A percentile compares a stretch with the other conserved stretches of the same genome.
Conservation (phyloP, 768 basidiomycete species). For the Podaxis mareebaensis region DNA sequence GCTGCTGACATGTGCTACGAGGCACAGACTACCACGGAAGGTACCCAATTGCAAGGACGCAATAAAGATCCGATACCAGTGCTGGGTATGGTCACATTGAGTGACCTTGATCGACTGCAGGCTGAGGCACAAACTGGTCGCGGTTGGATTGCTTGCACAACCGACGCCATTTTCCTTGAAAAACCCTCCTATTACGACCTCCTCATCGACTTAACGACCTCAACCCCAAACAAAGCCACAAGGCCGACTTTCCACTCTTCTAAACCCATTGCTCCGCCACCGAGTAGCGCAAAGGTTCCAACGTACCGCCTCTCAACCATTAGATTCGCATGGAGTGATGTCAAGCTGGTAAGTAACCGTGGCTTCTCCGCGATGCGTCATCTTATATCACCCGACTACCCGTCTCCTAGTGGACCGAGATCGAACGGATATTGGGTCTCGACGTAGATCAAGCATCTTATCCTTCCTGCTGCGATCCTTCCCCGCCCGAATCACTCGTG, state of each 20-base stretch:
- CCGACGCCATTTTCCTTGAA: slow-evolving; percentile 83
- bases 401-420: slow-evolving; percentile 66
- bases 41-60: slow-evolving; percentile 20
- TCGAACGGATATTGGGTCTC: slow-evolving; percentile 67
- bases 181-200: slow-evolving; percentile 80
- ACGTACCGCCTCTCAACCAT: slow-evolving; percentile 60
- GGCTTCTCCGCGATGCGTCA: slow-evolving; percentile 1
- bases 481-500: slow-evolving; percentile 25
- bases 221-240: slow-evolving; percentile 56
- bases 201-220: slow-evolving; percentile 75
- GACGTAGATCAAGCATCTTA: slow-evolving; percentile 38
- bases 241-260: slow-evolving; percentile 70
- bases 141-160: slow-evolving; percentile 90
- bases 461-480: slow-evolving; percentile 37
- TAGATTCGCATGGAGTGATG: slow-evolving; percentile 83
- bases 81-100: slow-evolving; percentile 79
- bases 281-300: slow-evolving; percentile 35
- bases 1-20: slow-evolving; percentile 55
- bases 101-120: slow-evolving; percentile 64
- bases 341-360: slow-evolving; percentile 56
- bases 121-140: slow-evolving; percentile 56
- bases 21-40: slow-evolving; percentile 35
- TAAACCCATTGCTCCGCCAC: slow-evolving; percentile 40
- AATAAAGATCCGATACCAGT: slow-evolving; percentile 57
- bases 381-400: not conserved